Base-by-base conservation (phyloP, 768 basidiomycete species). In the Leccinum truebloodii region DNA sequence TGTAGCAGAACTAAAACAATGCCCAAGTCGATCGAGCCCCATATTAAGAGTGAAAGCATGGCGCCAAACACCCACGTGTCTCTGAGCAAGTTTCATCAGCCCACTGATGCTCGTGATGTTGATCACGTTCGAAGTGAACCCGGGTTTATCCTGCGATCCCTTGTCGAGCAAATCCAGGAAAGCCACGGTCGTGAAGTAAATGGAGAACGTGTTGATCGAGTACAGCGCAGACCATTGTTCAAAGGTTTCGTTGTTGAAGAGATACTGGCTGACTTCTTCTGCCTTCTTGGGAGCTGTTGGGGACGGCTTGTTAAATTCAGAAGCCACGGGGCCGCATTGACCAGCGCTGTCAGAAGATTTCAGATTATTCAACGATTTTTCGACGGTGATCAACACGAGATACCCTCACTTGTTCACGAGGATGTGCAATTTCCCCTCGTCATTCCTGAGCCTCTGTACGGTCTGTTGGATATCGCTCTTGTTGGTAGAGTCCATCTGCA, bases 81-180 rank as follows among this genome's bases (percentile, higher is more conserved):
- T 81, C 71, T 92, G 90, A 1, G 88, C 83, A 22, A 90, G 60
- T 73, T 89, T 90, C 59, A 81, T 78, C 54, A 86, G 54, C 2
- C 90, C 92, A 60, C 89, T 90, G 56, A 92, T 85, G 54, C 88
- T 89, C 4, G 90, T 90, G 63, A 86, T 86, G 70, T 92, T 92
- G 67, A 93, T 82, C 30, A 92, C 86, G 52, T 75, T 81, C 22
- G 90, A 86, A 20, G 83, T 84, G 70, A 81, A 87, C 4, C 79
- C 80, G 8, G 78, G 74, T 34, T 72, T 71, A 61, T 89, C 88
- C 65, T 82, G 78, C 24, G 87, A 83, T 32, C 89, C 91, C 65
- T 86, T 88, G 57, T 85, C 86, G 50, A 93, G 82, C 46, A 93
- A 77, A 5, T 87, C 90, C 50, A 92, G 73, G 74, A 92, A 92